Percentiles rank a stretch among this genome's conserved stretches.
phyloP scores from a whole-genome alignment of 2,329 filamentous ascomycete species.

The Metarhizium anisopliae region DNA sequence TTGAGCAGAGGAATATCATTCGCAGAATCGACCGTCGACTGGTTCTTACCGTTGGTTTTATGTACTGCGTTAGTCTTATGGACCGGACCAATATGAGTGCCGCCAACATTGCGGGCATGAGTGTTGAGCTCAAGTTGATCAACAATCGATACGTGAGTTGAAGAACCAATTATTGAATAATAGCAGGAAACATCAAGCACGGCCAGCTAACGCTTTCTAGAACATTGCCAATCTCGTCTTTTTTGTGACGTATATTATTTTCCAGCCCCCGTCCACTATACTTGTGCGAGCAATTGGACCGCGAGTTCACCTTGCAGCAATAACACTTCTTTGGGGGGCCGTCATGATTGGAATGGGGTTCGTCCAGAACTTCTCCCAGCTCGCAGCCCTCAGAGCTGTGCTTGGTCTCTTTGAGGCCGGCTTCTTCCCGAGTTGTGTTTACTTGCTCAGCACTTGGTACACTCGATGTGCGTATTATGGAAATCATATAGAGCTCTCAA shows the following conservation, averaged over 20 bases:
- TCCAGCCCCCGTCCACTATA: conserved; percentile 64
- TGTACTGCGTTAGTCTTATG: conserved; percentile 72
- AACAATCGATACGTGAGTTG: conserved; percentile 35
- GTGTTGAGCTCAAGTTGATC: conserved; percentile 34
- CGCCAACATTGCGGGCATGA: conserved; percentile 62
- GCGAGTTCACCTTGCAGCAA: conserved; percentile 42
- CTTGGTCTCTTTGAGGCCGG: conserved; percentile 60
- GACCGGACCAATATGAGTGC: conserved; percentile 70
- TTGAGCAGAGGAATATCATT: conserved; percentile 60
- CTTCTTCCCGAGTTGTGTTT: conserved; percentile 63
- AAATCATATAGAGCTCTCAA: neutral
- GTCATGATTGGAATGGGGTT: conserved; percentile 61
- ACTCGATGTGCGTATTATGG: conserved; percentile 43
- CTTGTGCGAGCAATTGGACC: conserved; percentile 59
- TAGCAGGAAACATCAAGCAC: neutral
- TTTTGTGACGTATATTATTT: conserved; percentile 64
- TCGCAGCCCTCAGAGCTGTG: conserved; percentile 48
- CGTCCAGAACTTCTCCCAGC: conserved; percentile 36
- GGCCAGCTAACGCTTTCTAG: conserved; percentile 16
- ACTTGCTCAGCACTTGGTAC: conserved; percentile 67
- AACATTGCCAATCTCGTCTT: conserved; percentile 64
- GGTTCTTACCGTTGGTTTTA: conserved; percentile 49
- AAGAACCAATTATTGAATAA: neutral
- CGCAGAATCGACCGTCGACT: conserved; percentile 59
- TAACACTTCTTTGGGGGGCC: conserved; percentile 50